Evolutionary conservation across 2,329 filamentous ascomycete genomes (phyloP), one percentile per base, ranked within the genome.

Genomic region (Escovopsis sp.): DNA sequence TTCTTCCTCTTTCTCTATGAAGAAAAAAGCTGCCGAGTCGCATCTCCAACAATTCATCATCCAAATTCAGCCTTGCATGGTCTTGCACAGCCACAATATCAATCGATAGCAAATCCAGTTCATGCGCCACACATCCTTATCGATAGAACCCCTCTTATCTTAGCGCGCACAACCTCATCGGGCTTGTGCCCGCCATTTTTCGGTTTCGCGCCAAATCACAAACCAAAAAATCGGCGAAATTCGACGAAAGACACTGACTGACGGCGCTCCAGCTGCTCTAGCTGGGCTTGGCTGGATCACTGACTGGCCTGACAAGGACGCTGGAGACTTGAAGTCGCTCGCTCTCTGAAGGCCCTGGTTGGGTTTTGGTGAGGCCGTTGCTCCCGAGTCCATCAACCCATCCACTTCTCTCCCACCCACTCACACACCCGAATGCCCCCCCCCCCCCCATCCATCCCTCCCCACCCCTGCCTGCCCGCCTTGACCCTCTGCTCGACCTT

Each of bases 81-180:
- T 5, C 21, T 6, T 10, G n/a, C n/a, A n/a, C 21, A 23, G 55
- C 55, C 54, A 57, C 54, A 52, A n/a, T n/a, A n/a, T n/a, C 4
- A 0, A 5, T 5, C 21, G 21, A 37, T 49, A 43, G 49, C 53
- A 51, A 54, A 51, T 48, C 28, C 29, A 35, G 26, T n/a, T 32
- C 33, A n/a, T 14, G 35, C 34, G 37, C 51, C 53, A 53, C 55
- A 54, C 48, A 44, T 37, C 40, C 50, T 60, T 60, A 60, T 62
- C 58, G 44, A 28, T 36, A 36, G 44, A 30, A 37, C 34, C 37
- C 17, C 27, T 42, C 39, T 64, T 67, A 66, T 66, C 65, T 65
- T 67, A 66, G 63, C 61, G 64, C 63, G 61, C 65, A 68, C 65
- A 68, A 66, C 58, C 61, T 56, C 55, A 55, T 54, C 51, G 42